Percentiles rank a stretch among this genome's conserved stretches.
Conservation (phyloP, 306 rosid species). For the Sicyos baderoa region DNA sequence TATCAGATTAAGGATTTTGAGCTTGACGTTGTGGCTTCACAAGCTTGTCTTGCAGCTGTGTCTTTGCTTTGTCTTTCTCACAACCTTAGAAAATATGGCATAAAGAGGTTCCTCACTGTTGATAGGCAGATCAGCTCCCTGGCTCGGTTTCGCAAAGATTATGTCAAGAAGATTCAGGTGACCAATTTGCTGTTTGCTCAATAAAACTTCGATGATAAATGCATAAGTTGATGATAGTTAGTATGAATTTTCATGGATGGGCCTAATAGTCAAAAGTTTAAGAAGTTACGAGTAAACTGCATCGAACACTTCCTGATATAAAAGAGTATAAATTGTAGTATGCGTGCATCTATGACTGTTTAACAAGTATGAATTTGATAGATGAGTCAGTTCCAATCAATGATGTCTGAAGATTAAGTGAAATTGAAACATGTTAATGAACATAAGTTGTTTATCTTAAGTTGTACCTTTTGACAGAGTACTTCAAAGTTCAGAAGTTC, state of each 20-base stretch:
- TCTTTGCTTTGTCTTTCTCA: slow-evolving; percentile 40
- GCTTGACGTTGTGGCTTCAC: slow-evolving; percentile 32
- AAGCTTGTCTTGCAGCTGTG: slow-evolving; percentile 33
- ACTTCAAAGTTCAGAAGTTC: not conserved
- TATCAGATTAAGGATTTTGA: slow-evolving; percentile 38
- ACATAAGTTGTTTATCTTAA: not conserved
- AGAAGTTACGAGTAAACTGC: too few species aligned
- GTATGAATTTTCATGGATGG: too few species aligned
- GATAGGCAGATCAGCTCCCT: slow-evolving; percentile 28
- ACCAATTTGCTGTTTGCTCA: slow-evolving; percentile 7
- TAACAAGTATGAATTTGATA: not conserved
- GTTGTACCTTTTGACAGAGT: not conserved
- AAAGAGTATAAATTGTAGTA: not conserved
- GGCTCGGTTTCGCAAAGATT: slow-evolving; percentile 33
- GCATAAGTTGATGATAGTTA: too few species aligned
- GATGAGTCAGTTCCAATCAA: not conserved
- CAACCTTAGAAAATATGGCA: slow-evolving; percentile 41
- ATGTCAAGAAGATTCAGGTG: slow-evolving; percentile 30
- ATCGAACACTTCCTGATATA: too few species aligned
- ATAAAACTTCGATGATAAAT: not conserved
- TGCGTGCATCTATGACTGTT: not conserved
- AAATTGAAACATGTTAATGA: not conserved
- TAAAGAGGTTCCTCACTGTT: slow-evolving; percentile 38
- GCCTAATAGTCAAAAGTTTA: too few species aligned
- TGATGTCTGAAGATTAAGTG: not conserved